These are phyloP conservation scores for Salvia sclarea DNA, from an alignment of 305 asterid species.

Conservation along the genomic window DNA sequence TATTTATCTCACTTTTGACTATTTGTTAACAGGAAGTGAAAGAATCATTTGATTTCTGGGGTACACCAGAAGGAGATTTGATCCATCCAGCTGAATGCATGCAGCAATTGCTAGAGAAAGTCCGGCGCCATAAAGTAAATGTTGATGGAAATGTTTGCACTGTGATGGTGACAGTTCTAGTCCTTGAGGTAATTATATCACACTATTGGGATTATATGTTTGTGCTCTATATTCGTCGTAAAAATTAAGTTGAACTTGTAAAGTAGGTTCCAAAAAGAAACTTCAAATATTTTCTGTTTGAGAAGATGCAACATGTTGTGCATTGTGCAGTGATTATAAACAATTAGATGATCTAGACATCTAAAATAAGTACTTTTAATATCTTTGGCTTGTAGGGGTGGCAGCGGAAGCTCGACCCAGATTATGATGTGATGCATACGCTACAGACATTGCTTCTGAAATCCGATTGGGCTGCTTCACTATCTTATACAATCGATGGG, in stretches of 20 bases:
- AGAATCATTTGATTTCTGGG: slow-evolving; percentile 95
- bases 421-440: slow-evolving; percentile 78
- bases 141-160: slow-evolving; percentile 96
- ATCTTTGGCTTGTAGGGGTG: slow-evolving; percentile 62
- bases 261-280: not conserved
- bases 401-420: slow-evolving; percentile 98
- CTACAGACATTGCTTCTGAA: slow-evolving; percentile 75
- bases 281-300: not conserved
- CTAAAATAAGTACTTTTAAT: not conserved
- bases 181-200: slow-evolving; percentile 70
- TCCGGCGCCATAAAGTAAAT: slow-evolving; percentile 84
- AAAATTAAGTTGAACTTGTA: not conserved
- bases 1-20: slow-evolving; percentile 2
- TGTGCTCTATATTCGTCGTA: too few species aligned
- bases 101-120: slow-evolving; percentile 87
- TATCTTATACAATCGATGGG: slow-evolving; percentile 88
- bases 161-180: slow-evolving; percentile 91
- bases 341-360: not conserved
- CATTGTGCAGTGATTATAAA: not conserved
- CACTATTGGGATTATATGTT: not conserved
- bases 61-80: slow-evolving; percentile 85
- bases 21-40: slow-evolving; percentile 70
- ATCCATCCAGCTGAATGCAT: slow-evolving; percentile 98
- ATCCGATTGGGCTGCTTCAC: slow-evolving; percentile 89
- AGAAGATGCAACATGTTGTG: not conserved